Conservation (phyloP, 495 filamentous ascomycete genomes). For the Lichenothelia convexa region DNA sequence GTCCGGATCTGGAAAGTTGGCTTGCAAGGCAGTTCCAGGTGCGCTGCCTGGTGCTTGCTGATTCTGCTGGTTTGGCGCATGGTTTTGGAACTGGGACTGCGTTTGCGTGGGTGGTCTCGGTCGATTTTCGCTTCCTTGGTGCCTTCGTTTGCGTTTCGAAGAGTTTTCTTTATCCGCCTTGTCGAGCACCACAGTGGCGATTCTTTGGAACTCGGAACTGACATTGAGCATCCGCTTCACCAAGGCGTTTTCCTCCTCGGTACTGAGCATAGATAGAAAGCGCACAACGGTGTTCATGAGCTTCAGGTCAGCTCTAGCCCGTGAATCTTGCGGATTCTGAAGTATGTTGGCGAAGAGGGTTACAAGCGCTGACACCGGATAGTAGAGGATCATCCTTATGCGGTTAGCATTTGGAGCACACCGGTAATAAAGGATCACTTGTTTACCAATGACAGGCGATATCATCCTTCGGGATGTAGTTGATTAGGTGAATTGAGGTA, state of each 20-base stretch:
- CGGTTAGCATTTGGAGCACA: background rate
- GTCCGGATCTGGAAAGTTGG: background rate
- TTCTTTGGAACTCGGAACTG: constrained; percentile 87
- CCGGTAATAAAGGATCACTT: background rate
- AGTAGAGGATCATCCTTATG: constrained; percentile 82
- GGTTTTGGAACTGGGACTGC: background rate
- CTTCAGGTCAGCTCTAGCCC: constrained; percentile 71
- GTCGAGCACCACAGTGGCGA: constrained; percentile 80
- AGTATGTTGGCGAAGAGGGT: constrained; percentile 94
- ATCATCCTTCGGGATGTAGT: constrained; percentile 90
- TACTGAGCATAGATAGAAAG: constrained; percentile 65
- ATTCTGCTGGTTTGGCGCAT: background rate
- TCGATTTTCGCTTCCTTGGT: background rate
- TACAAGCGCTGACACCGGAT: constrained; percentile 85
- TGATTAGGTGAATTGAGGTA: constrained; percentile 81
- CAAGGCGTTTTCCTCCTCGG: constrained; percentile 60
- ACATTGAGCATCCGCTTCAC: constrained; percentile 86
- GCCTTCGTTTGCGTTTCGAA: constrained; percentile 65
- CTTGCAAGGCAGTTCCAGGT: background rate
- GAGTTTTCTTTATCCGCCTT: constrained; percentile 68
- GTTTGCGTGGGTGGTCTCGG: background rate
- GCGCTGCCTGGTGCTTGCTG: background rate
- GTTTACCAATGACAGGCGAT: constrained; percentile 88
- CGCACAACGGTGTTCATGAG: constrained; percentile 85
- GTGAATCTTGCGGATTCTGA: constrained; percentile 81